A percentile compares a stretch with the other conserved stretches of the same genome.
Evolutionary conservation across 164 flowering plant species (phyloP).

Genomic region (Brasenia schreberi): DNA sequence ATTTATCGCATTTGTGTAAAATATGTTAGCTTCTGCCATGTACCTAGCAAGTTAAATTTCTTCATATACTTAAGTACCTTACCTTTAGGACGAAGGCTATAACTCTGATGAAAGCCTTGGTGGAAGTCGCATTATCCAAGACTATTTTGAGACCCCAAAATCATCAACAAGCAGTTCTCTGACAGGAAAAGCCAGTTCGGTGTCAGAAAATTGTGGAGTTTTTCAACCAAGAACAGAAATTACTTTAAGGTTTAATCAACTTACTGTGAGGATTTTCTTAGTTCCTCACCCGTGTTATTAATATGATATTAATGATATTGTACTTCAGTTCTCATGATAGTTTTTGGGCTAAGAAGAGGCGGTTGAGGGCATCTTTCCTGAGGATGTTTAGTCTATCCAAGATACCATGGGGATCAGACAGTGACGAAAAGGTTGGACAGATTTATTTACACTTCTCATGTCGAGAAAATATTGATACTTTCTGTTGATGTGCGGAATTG

Average conservation of each 20-base stretch:
- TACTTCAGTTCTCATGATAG: not conserved
- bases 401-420: slow-evolving; percentile 45
- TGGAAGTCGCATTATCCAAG: slow-evolving; percentile 38
- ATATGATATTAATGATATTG: not conserved
- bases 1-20: not conserved
- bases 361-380: slow-evolving; percentile 46
- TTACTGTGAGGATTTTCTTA: too few species aligned
- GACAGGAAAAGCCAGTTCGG: slow-evolving; percentile 3
- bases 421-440: slow-evolving; percentile 51
- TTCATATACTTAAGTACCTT: not conserved
- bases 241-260: slow-evolving; percentile 25
- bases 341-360: slow-evolving; percentile 27
- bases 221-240: slow-evolving; percentile 18
- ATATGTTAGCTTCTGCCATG: not conserved
- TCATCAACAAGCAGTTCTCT: slow-evolving; percentile 10
- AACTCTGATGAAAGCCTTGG: slow-evolving; percentile 56
- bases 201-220: slow-evolving; percentile 10
- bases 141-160: slow-evolving; percentile 55
- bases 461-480: not conserved
- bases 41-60: not conserved
- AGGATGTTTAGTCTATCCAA: slow-evolving; percentile 55
- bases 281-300: too few species aligned
- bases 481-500: not conserved
- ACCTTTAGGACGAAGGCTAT: slow-evolving; percentile 3
- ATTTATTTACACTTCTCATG: not conserved